Base-by-base conservation (phyloP, 257 asterid species). In the Forsythia suspensa region DNA sequence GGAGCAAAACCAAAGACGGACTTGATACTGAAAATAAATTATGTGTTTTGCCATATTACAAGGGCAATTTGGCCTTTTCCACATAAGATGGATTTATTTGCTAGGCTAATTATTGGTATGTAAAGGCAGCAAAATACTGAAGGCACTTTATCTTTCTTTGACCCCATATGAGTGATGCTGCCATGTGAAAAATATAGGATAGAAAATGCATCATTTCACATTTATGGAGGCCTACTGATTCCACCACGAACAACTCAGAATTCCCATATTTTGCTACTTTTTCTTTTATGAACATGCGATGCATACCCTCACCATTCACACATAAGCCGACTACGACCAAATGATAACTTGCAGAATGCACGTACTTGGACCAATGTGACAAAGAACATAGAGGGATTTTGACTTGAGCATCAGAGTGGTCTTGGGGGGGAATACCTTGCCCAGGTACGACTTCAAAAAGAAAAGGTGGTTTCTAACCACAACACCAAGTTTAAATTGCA, bases 171-270 rank as follows among this genome's bases (percentile, higher is more conserved):
- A 80, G 65, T 63, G 80, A 80, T 84, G 84, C 77, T 77, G 52
- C 76, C 94, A 88, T 89, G 86, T 83, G 93, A 79, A 83, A 81
- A 77, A 57, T 88, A 73, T 44, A 59, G 78, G 80, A 75, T 15
- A 59, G 40, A 38, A 29, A 29, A 70, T 80, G 37, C 71, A 79
- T 79, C 68, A 69, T 73, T 79, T 82, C 44, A 72, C 59, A 18
- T 51, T 34, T 13, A 44, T 68, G 81, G 76, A 82, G 43, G 70
- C 43, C 44, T 73, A 70, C 44, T 43, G 34, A 76, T 55, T 41
- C 72, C 75, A 51, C 69, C 76, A 80, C 78, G 81, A 68, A 80
- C 73, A 79, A 48, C n/a, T 68, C 70, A 79, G 73, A 77, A 75
- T 66, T 66, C 74, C 41, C 61, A 65, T 63, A 79, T 80, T 82